Evolutionary conservation across 2,329 filamentous ascomycete species (phyloP).

Genomic region (Scedosporium aurantiacum): DNA sequence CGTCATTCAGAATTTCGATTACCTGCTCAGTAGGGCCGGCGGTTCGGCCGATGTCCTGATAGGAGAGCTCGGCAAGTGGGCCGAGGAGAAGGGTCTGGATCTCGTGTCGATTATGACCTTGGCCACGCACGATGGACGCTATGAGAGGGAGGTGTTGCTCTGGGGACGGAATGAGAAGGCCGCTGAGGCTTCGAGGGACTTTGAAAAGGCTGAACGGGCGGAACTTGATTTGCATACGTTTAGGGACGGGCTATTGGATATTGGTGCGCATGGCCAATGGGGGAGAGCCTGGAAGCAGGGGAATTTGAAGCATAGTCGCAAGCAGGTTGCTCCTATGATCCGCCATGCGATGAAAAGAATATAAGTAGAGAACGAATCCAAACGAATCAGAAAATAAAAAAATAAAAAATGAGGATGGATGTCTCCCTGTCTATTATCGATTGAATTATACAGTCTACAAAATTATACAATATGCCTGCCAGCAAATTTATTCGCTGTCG

Average conservation of each 20-base stretch:
- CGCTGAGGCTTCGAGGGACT: conserved; percentile 38
- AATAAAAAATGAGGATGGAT: not conserved
- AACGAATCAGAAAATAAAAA: not conserved
- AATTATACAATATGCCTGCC: too few relatives aligned
- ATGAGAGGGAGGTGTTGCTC: conserved; percentile 56
- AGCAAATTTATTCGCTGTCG: too few relatives aligned
- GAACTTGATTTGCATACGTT: conserved; percentile 47
- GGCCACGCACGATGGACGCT: conserved; percentile 40
- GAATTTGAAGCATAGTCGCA: conserved; percentile 48
- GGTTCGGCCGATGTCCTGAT: conserved; percentile 34
- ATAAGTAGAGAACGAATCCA: not conserved
- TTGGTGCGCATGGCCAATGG: conserved; percentile 27
- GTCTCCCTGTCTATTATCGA: not conserved
- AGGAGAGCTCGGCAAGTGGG: conserved; percentile 38
- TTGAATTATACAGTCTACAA: not conserved
- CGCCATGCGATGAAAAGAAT: conserved; percentile 37
- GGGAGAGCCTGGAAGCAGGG: conserved; percentile 58
- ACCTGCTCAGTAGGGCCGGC: conserved; percentile 43
- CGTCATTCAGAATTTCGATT: conserved; percentile 51
- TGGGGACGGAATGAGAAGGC: conserved; percentile 47
- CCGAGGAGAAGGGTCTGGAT: conserved; percentile 46
- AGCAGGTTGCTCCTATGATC: conserved; percentile 58
- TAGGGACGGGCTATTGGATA: conserved; percentile 35
- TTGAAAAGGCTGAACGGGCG: conserved; percentile 33
- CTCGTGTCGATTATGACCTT: conserved; percentile 60